Percentiles rank a stretch among this genome's conserved stretches.
These are phyloP conservation scores for Pterula multifida DNA, from an alignment of 1,284 basidiomycete species.

Conservation along the genomic window DNA sequence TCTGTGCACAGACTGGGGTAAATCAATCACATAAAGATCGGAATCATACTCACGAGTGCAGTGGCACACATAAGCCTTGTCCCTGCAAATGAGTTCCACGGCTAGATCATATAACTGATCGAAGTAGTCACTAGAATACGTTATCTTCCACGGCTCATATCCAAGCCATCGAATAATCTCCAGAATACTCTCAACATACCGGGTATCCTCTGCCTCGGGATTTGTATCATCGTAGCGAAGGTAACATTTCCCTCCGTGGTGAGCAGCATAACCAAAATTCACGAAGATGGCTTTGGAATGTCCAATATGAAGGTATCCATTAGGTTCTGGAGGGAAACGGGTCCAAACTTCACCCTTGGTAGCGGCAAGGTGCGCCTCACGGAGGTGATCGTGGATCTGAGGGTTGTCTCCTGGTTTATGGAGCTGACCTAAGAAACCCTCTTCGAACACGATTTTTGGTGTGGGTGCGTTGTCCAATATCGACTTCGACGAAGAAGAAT, in stretches of 20 bases:
- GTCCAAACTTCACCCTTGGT: constrained; percentile 87
- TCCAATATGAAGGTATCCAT: constrained; percentile 92
- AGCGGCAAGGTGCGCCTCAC: constrained; percentile 70
- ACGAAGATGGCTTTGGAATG: constrained; percentile 99
- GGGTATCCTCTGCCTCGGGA: constrained; percentile 92
- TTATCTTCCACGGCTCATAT: constrained; percentile 97
- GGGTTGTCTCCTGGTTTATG: constrained; percentile 94
- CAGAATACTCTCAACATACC: constrained; percentile 94
- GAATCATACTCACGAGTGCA: constrained; percentile 66
- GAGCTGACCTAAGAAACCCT: constrained; percentile 89
- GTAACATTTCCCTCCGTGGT: constrained; percentile 85
- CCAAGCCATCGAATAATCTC: constrained; percentile 96
- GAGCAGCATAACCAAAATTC: constrained; percentile 94
- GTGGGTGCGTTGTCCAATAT: constrained; percentile 15
- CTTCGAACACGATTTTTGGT: constrained; percentile 75
- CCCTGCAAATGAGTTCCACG: constrained; percentile 82
- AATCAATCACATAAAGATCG: too few species aligned
- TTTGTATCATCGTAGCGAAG: constrained; percentile 98
- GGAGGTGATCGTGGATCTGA: constrained; percentile 71
- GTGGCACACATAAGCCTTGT: constrained; percentile 93
- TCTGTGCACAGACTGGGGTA: constrained; percentile 34
- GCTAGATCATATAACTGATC: constrained; percentile 82
- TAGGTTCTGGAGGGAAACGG: constrained; percentile 98
- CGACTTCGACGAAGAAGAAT: too few species aligned
- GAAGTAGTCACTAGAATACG: constrained; percentile 98